A percentile compares a stretch with the other conserved stretches of the same genome.
These are phyloP conservation scores for Lentinula guzmanii DNA, from an alignment of 768 basidiomycete genomes.

Conservation along the genomic window DNA sequence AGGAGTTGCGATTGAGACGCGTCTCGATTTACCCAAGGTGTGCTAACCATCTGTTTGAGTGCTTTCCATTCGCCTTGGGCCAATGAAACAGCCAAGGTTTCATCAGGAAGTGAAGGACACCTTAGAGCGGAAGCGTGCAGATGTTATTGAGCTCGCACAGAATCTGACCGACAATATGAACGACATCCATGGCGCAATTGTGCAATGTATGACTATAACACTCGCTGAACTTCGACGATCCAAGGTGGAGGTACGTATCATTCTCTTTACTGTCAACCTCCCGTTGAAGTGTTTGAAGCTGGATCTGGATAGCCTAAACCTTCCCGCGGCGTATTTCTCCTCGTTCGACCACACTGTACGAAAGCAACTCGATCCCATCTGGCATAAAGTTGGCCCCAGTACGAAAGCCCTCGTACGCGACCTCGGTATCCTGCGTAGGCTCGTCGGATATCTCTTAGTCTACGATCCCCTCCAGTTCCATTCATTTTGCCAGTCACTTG, in stretches of 20 bases:
- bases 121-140: conserved; percentile 78
- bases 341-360: conserved; percentile 89
- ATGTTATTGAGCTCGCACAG: conserved; percentile 90
- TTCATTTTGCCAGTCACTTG: conserved; percentile 84
- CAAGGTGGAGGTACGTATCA: conserved; percentile 55
- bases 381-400: conserved; percentile 93
- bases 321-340: conserved; percentile 91
- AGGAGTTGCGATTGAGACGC: conserved; percentile 83
- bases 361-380: conserved; percentile 84
- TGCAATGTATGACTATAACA: conserved; percentile 91
- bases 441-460: conserved; percentile 83
- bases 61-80: background rate
- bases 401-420: conserved; percentile 91
- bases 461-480: conserved; percentile 92
- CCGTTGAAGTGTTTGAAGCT: conserved; percentile 43
- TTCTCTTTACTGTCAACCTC: background rate
- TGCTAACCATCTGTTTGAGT: background rate
- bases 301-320: conserved; percentile 87
- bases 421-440: conserved; percentile 74
- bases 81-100: conserved; percentile 49
- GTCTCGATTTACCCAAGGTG: conserved; percentile 92
- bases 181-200: conserved; percentile 88
- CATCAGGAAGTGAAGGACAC: conserved; percentile 83
- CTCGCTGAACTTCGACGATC: conserved; percentile 86
- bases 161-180: conserved; percentile 79